Evolutionary conservation across 2,329 filamentous ascomycete genomes (phyloP).

Genomic region (Elsinoe fawcettii): DNA sequence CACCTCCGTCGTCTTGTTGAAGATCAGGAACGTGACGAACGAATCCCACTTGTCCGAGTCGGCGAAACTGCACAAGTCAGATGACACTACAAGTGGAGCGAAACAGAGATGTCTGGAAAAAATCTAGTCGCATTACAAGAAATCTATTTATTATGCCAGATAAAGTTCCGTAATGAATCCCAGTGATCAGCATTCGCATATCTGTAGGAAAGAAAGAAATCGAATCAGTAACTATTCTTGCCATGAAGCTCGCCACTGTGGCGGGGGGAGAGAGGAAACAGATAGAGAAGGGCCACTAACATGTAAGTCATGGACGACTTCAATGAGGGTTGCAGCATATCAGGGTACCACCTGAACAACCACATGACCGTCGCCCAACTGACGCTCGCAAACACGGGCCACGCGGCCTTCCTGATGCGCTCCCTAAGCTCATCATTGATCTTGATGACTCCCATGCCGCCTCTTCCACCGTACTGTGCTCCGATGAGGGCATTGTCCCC

Average conservation of each 20-base stretch:
- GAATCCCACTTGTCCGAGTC: constrained; percentile 13
- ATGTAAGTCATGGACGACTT: constrained; percentile 97
- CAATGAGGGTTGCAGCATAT: constrained; percentile 83
- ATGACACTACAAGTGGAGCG: neutral
- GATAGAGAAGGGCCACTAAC: constrained; percentile 45
- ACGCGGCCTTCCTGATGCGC: constrained; percentile 56
- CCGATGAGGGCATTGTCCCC: constrained; percentile 32
- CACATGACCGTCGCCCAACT: constrained; percentile 96
- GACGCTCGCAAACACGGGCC: constrained; percentile 84
- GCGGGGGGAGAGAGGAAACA: neutral
- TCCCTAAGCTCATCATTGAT: constrained; percentile 34
- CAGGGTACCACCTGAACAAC: constrained; percentile 84
- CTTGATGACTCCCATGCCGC: constrained; percentile 36
- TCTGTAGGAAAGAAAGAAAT: constrained; percentile 34
- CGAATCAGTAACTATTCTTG: constrained; percentile 20
- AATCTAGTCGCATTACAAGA: neutral
- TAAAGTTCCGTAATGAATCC: constrained; percentile 74
- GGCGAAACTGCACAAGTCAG: constrained; percentile 5
- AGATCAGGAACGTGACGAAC: constrained; percentile 4
- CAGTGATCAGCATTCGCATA: constrained; percentile 78
- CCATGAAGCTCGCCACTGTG: neutral
- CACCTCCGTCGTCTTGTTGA: constrained; percentile 7
- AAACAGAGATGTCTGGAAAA: neutral
- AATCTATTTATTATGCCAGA: constrained; percentile 64
- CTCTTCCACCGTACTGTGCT: constrained; percentile 32